A percentile compares a stretch with the other conserved stretches of the same genome.
These are phyloP conservation scores for Exophiala bonariae DNA, from an alignment of 2,329 filamentous ascomycete genomes.

Conservation along the genomic window DNA sequence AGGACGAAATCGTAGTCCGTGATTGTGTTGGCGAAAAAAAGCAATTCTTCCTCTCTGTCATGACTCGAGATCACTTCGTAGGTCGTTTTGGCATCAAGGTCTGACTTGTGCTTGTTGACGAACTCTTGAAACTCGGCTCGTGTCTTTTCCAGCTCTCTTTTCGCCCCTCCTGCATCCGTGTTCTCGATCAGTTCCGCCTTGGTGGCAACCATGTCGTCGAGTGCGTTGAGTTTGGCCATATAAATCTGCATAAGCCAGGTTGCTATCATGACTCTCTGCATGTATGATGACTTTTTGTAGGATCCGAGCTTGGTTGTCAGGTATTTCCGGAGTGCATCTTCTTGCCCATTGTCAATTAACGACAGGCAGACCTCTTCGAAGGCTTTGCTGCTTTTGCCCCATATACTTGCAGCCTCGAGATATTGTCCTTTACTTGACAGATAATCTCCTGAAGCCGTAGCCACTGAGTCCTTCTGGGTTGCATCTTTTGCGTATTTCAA, in stretches of 20 bases:
- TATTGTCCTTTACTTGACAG: constrained; percentile 79
- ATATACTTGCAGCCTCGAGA: constrained; percentile 81
- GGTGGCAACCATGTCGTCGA: constrained; percentile 92
- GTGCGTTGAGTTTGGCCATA: constrained; percentile 92
- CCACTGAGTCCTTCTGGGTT: constrained; percentile 84
- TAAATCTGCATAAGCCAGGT: constrained; percentile 95
- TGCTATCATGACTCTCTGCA: constrained; percentile 94
- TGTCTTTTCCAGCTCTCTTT: constrained; percentile 68
- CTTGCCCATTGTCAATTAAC: constrained; percentile 86
- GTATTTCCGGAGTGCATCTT: constrained; percentile 88
- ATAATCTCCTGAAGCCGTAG: constrained; percentile 87
- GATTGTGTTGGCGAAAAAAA: constrained; percentile 84
- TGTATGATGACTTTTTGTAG: constrained; percentile 78
- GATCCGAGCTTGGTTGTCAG: constrained; percentile 78
- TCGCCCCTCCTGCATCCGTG: constrained; percentile 68
- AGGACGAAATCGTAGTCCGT: constrained; percentile 94
- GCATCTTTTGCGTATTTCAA: constrained; percentile 79
- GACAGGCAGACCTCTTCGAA: constrained; percentile 94
- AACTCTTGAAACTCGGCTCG: constrained; percentile 86
- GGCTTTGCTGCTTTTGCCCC: constrained; percentile 92
- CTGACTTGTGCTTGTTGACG: constrained; percentile 76
- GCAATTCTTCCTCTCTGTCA: constrained; percentile 85
- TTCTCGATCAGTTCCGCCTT: constrained; percentile 77
- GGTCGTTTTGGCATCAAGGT: constrained; percentile 85
- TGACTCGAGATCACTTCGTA: constrained; percentile 97